A percentile compares a stretch with the other conserved stretches of the same genome.
Conservation (phyloP, 257 asterid species). For the Solanum appendiculatum region DNA sequence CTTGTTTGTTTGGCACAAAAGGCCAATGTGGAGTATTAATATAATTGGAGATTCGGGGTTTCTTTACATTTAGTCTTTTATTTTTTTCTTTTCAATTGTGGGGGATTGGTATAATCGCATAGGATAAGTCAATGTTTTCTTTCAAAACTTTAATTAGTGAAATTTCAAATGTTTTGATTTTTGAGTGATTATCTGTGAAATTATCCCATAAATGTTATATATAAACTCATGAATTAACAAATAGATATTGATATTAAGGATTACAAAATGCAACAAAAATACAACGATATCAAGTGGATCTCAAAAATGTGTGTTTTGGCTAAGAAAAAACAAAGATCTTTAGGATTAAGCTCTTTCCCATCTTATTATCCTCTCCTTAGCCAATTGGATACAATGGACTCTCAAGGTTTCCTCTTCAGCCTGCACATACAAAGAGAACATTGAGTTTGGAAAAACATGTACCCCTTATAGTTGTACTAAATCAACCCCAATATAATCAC, state of each 20-base stretch:
- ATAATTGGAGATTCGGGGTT: neutral
- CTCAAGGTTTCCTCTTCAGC: slow-evolving; percentile 40
- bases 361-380: slow-evolving; percentile 2
- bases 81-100: slow-evolving; percentile 3
- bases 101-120: slow-evolving; percentile 15
- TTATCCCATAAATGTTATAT: neutral
- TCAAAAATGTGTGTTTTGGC: neutral
- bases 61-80: neutral
- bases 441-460: neutral
- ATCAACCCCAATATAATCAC: neutral
- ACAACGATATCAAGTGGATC: neutral
- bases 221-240: neutral
- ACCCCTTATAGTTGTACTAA: neutral
- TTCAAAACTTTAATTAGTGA: neutral
- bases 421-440: slow-evolving; percentile 22
- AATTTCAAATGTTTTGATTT: neutral
- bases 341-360: neutral
- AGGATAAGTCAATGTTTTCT: slow-evolving; percentile 3
- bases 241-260: neutral
- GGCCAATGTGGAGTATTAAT: slow-evolving; percentile 29
- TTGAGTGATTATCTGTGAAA: neutral
- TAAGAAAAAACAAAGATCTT: too few relatives aligned
- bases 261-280: neutral
- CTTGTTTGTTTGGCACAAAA: slow-evolving; percentile 23
- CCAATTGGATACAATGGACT: slow-evolving; percentile 33